Conservation (phyloP, 75 land plant species). For the Azolla pinnata region DNA sequence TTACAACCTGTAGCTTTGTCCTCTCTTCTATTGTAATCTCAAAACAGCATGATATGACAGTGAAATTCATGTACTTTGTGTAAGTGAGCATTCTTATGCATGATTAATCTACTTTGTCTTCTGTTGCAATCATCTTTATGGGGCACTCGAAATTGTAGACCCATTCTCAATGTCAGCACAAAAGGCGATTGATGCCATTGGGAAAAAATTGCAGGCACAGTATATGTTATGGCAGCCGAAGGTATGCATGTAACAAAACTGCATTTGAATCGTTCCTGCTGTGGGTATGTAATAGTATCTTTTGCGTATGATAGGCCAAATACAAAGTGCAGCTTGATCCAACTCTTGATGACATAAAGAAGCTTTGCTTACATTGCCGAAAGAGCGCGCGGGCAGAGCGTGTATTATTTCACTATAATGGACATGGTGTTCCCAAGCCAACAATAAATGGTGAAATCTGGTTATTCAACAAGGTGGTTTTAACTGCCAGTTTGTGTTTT, state of each 20-base stretch:
- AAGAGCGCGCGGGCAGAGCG: slow-evolving; percentile 72
- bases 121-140: slow-evolving; percentile 11
- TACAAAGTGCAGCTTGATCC: slow-evolving; percentile 80
- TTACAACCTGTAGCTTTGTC: too few species aligned
- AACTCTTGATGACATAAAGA: slow-evolving; percentile 82
- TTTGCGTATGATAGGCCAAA: slow-evolving; percentile 65
- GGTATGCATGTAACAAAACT: slow-evolving; percentile 48
- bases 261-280: too few species aligned
- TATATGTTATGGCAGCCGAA: slow-evolving; percentile 95
- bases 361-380: slow-evolving; percentile 67
- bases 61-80: too few species aligned
- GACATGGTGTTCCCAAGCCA: slow-evolving; percentile 95
- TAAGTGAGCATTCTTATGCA: too few species aligned
- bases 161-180: slow-evolving; percentile 67
- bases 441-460: slow-evolving; percentile 93
- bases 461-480: slow-evolving; percentile 81
- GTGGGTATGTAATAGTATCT: too few species aligned
- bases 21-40: too few species aligned
- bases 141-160: too few species aligned
- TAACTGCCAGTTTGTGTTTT: too few species aligned
- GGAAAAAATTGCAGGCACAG: slow-evolving; percentile 62
- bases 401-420: slow-evolving; percentile 94
- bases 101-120: too few species aligned
- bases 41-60: too few species aligned
- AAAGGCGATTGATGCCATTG: slow-evolving; percentile 84